phyloP scores from a whole-genome alignment of 192 early-diverging fungal genomes.

The Rhizophagus clarus region DNA sequence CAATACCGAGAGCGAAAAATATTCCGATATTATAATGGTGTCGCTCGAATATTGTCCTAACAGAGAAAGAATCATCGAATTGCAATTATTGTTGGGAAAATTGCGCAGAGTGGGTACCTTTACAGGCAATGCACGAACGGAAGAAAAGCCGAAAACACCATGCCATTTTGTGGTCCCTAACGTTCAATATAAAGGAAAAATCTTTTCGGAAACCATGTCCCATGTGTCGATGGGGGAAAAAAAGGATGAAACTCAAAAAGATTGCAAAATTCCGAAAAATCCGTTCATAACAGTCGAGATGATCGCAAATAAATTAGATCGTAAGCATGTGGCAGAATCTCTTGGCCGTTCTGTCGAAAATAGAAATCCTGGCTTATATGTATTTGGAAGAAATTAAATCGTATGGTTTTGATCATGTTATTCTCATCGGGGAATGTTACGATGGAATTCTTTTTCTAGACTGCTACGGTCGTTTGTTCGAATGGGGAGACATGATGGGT shows the following conservation, averaged over 20 bases:
- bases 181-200: neutral
- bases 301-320: neutral
- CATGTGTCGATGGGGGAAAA: conserved; percentile 6
- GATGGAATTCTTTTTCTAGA: conserved; percentile 16
- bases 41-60: too few relatives aligned
- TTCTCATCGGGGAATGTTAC: neutral
- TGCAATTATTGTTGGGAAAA: neutral
- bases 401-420: conserved; percentile 23
- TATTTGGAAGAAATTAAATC: conserved; percentile 18
- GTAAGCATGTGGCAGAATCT: neutral
- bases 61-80: neutral
- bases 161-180: conserved; percentile 3
- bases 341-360: neutral
- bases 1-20: too few relatives aligned
- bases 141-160: neutral
- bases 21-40: too few relatives aligned
- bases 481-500: neutral
- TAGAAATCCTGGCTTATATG: neutral
- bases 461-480: conserved; percentile 17
- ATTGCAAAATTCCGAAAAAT: conserved; percentile 1
- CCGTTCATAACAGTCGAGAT: conserved; percentile 1
- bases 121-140: neutral
- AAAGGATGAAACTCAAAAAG: neutral
- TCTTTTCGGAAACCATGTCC: neutral
- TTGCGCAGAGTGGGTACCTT: conserved; percentile 6